Evolutionary conservation across 2,329 filamentous ascomycete species (phyloP).

Genomic region (Claviceps spartinae): DNA sequence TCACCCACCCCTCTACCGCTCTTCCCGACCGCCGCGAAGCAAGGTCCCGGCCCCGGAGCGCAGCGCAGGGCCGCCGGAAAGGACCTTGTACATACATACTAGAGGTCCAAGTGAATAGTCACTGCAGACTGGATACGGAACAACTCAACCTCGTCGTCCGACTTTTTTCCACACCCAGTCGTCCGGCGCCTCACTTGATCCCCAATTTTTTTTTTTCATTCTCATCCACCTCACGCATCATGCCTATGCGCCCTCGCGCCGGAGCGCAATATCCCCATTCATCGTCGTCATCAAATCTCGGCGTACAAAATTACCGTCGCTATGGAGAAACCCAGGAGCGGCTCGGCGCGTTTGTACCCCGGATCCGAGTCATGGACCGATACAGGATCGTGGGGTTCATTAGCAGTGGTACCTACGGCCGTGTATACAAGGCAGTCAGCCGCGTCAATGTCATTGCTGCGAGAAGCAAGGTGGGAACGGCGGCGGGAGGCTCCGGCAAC

Average conservation of each 20-base stretch:
- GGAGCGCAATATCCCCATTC: conserved; percentile 13
- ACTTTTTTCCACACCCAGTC: no score
- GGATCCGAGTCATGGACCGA: conserved; percentile 79
- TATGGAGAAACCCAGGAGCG: conserved; percentile 39
- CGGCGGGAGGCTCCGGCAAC: background rate
- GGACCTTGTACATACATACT: no score
- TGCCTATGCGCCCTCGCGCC: conserved; percentile 23
- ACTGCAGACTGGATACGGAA: no score
- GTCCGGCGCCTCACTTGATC: background rate
- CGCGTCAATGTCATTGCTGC: conserved; percentile 22
- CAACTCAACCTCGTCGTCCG: no score
- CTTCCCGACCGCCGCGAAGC: no score
- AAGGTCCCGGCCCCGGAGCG: no score
- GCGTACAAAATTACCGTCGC: conserved; percentile 21
- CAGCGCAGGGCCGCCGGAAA: no score
- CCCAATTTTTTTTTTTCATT: background rate
- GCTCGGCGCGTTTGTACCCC: conserved; percentile 49
- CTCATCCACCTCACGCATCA: conserved; percentile 5
- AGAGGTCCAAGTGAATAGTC: no score
- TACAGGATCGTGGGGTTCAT: conserved; percentile 98
- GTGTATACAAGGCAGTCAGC: conserved; percentile 88
- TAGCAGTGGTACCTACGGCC: conserved; percentile 91
- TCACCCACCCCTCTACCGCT: no score
- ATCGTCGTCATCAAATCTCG: conserved; percentile 8
- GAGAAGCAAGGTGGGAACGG: conserved; percentile 1